Conservation (phyloP, 495 filamentous ascomycete species). For the Neurospora intermedia region DNA sequence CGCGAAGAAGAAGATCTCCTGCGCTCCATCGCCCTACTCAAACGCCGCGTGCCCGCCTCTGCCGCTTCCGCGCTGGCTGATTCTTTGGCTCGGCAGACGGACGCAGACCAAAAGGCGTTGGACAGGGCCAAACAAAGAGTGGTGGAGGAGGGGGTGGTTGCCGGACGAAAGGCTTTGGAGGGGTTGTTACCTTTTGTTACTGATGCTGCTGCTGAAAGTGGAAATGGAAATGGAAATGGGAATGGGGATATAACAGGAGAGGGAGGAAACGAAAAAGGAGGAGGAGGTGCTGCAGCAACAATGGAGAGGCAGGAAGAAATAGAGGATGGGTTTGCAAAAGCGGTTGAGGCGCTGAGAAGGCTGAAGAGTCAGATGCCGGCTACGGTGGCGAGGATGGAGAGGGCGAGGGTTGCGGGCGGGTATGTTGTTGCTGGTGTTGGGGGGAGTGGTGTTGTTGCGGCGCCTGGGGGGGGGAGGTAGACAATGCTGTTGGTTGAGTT, state of each 20-base stretch:
- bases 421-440: constrained; percentile 43
- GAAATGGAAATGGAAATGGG: background rate
- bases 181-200: constrained; percentile 8
- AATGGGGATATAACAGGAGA: too few species aligned
- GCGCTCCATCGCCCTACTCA: constrained; percentile 56
- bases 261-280: too few species aligned
- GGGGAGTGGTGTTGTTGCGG: constrained; percentile 43
- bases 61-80: constrained; percentile 47
- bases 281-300: too few species aligned
- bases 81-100: constrained; percentile 32
- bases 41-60: constrained; percentile 53
- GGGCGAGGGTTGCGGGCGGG: constrained; percentile 59
- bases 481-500: background rate
- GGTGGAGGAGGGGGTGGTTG: constrained; percentile 8
- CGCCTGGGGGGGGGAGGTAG: background rate
- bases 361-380: constrained; percentile 54
- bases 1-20: constrained; percentile 65
- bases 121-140: constrained; percentile 15
- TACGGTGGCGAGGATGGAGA: constrained; percentile 67
- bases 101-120: constrained; percentile 38
- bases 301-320: constrained; percentile 40
- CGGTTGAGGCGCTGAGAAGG: constrained; percentile 40
- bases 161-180: constrained; percentile 13
- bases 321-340: constrained; percentile 38
- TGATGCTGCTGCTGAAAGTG: background rate